Evolutionary conservation across 768 basidiomycete species (phyloP).

Genomic region (Pleurotus eryngii): DNA sequence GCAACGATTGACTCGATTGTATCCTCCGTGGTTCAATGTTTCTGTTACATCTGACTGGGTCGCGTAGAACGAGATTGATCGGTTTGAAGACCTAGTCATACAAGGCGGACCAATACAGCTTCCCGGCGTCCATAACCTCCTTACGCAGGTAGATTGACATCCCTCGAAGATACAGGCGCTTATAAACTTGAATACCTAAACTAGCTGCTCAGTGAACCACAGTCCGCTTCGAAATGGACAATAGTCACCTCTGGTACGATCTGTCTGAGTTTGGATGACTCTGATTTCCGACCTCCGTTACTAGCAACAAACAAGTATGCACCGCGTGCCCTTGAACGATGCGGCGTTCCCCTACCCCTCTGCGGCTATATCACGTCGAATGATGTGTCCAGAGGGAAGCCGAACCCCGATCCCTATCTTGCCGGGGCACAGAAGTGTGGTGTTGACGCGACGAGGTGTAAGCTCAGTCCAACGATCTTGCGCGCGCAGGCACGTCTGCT

Average conservation of each 20-base stretch:
- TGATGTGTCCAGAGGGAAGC: conserved; percentile 73
- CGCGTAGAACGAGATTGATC: conserved; percentile 58
- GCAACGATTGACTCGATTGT: not conserved
- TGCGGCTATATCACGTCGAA: conserved; percentile 71
- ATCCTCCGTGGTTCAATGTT: not conserved
- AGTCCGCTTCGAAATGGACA: conserved; percentile 56
- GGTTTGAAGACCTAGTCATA: conserved; percentile 78
- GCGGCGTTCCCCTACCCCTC: conserved; percentile 56
- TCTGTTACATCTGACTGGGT: not conserved
- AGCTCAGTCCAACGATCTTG: conserved; percentile 14
- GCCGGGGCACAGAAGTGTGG: conserved; percentile 63
- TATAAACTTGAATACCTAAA: not conserved
- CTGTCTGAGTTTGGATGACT: not conserved
- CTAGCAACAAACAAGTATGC: conserved; percentile 76
- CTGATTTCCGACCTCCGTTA: not conserved
- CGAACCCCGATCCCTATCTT: conserved; percentile 86
- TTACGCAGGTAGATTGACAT: conserved; percentile 46
- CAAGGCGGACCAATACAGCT: conserved; percentile 59
- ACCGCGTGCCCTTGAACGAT: conserved; percentile 58
- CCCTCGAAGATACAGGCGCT: not conserved
- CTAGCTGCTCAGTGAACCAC: conserved; percentile 4
- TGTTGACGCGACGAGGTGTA: conserved; percentile 58
- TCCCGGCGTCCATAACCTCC: conserved; percentile 59
- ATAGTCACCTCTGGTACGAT: conserved; percentile 76
- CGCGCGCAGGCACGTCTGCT: not conserved